Evolutionary conservation across 2,329 filamentous ascomycete genomes (phyloP).

Genomic region (Talaromyces amestolkiae): DNA sequence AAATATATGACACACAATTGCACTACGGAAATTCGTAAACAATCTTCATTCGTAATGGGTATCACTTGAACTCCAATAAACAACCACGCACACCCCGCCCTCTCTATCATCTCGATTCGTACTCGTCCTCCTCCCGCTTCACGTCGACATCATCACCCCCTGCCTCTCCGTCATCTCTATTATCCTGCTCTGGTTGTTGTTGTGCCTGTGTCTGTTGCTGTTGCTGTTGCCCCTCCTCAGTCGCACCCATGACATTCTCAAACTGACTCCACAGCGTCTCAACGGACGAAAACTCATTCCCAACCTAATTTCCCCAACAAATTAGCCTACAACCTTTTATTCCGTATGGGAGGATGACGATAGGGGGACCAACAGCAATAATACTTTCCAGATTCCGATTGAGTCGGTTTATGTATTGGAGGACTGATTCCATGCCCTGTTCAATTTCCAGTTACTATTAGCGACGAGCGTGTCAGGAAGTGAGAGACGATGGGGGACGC

Average conservation of each 20-base stretch:
- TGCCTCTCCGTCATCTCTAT: conserved; percentile 15
- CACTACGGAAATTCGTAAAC: background rate
- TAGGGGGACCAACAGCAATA: conserved; percentile 63
- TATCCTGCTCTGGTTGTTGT: conserved; percentile 23
- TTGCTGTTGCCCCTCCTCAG: conserved; percentile 37
- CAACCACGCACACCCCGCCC: background rate
- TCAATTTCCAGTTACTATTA: background rate
- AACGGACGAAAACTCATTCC: conserved; percentile 95
- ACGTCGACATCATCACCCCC: background rate
- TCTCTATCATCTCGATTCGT: background rate
- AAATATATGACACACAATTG: background rate
- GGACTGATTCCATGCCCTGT: conserved; percentile 76
- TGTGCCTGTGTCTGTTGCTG: conserved; percentile 24
- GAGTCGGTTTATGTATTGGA: conserved; percentile 92
- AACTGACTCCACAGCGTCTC: conserved; percentile 97
- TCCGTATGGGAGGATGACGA: background rate
- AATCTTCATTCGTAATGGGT: conserved; percentile 4
- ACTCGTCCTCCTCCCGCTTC: conserved; percentile 19
- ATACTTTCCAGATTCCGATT: conserved; percentile 91
- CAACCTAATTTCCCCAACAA: conserved; percentile 56
- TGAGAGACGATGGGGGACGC: background rate
- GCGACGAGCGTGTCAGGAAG: background rate
- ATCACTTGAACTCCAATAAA: background rate
- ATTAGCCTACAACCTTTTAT: background rate
- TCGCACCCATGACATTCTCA: conserved; percentile 83